Evolutionary conservation across 2,329 filamentous ascomycete genomes (phyloP).

Genomic region (Aphanocladium album): DNA sequence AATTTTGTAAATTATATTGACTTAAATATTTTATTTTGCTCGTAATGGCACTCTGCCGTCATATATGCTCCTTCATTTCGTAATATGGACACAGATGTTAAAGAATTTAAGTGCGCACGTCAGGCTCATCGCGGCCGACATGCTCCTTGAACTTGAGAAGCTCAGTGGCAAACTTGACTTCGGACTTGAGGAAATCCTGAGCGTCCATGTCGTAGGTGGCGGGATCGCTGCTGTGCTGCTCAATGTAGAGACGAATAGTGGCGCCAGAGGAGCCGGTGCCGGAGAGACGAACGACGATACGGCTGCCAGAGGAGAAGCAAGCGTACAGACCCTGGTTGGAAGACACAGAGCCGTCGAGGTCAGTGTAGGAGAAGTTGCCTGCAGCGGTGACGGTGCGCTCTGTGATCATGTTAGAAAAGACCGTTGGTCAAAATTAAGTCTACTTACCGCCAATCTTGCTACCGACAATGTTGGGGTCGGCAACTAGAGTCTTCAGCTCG

Average conservation of each 20-base stretch:
- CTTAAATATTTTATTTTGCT: not conserved
- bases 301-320: slow-evolving; percentile 89
- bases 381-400: slow-evolving; percentile 80
- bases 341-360: slow-evolving; percentile 93
- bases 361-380: slow-evolving; percentile 96
- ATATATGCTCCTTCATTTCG: not conserved
- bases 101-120: slow-evolving; percentile 77
- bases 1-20: not conserved
- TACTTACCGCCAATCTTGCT: slow-evolving; percentile 66
- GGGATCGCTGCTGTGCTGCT: slow-evolving; percentile 84
- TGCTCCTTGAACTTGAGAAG: slow-evolving; percentile 92
- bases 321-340: slow-evolving; percentile 95
- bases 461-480: slow-evolving; percentile 69
- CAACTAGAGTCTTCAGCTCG: slow-evolving; percentile 73
- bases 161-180: slow-evolving; percentile 78
- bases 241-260: slow-evolving; percentile 94
- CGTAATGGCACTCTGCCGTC: slow-evolving; percentile 1
- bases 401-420: slow-evolving; percentile 26
- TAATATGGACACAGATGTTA: not conserved
- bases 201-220: slow-evolving; percentile 75
- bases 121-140: slow-evolving; percentile 85
- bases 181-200: slow-evolving; percentile 88
- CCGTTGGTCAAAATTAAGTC: slow-evolving; percentile 4
- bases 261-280: slow-evolving; percentile 93
- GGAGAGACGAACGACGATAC: slow-evolving; percentile 90